Evolutionary conservation across 331 rosid genomes (phyloP).

Genomic region (Prunus yedoensis): DNA sequence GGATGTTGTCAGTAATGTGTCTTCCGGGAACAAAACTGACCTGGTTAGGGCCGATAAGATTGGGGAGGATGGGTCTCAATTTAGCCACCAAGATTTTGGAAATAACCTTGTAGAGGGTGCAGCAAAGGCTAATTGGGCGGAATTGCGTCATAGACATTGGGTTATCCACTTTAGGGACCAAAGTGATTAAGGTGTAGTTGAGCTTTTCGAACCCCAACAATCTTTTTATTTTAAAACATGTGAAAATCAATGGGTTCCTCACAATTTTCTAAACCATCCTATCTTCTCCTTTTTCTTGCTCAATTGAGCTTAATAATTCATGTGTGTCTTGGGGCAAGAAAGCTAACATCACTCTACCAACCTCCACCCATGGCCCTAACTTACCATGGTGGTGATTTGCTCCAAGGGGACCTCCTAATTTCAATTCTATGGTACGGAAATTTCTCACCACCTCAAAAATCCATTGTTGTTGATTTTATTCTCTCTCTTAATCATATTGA

Average conservation of each 20-base stretch:
- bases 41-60: too few species aligned
- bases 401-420: conserved; percentile 34
- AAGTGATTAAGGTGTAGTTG: too few species aligned
- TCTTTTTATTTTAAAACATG: neutral
- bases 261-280: neutral
- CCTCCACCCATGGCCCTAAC: conserved; percentile 22
- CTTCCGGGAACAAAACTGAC: too few species aligned
- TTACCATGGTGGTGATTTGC: conserved; percentile 35
- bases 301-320: neutral
- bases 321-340: conserved; percentile 27
- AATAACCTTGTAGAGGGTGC: too few species aligned
- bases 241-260: conserved; percentile 17
- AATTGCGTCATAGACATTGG: too few species aligned
- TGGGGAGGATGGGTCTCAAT: too few species aligned
- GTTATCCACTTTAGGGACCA: too few species aligned
- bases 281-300: neutral
- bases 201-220: neutral
- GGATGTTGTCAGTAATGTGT: too few species aligned
- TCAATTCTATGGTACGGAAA: conserved; percentile 40
- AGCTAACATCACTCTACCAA: conserved; percentile 27
- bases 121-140: too few species aligned
- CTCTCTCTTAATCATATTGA: conserved; percentile 20
- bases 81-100: too few species aligned
- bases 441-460: conserved; percentile 32
- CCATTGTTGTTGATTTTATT: conserved; percentile 35